phyloP scores from a whole-genome alignment of 1,139 yeast genomes.

The Hyphopichia wangnamkhiaoensis region DNA sequence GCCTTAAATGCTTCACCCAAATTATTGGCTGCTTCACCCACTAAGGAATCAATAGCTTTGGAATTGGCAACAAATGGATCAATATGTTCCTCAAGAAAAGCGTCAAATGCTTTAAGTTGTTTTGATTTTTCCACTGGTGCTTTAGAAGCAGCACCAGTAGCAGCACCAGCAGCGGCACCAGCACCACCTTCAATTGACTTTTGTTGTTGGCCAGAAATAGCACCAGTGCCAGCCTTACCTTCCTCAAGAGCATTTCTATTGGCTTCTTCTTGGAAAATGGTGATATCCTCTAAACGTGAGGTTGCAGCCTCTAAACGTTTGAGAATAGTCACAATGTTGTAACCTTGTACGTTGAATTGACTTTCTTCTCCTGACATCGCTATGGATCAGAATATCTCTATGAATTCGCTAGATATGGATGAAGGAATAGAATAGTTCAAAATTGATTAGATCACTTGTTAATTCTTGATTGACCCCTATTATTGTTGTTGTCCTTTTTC shows the following conservation, averaged over 20 bases:
- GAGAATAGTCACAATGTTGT: constrained; percentile 76
- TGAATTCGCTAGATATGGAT: not conserved
- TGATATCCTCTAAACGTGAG: constrained; percentile 85
- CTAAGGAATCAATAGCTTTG: constrained; percentile 58
- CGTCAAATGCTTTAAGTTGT: constrained; percentile 54
- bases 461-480: no score
- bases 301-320: constrained; percentile 92
- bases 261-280: constrained; percentile 70
- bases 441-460: no score
- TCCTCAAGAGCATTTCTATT: constrained; percentile 8
- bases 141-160: constrained; percentile 9
- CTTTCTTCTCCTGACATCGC: constrained; percentile 48
- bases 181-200: constrained; percentile 5
- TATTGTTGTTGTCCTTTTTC: not conserved
- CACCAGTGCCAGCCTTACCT: not conserved
- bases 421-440: no score
- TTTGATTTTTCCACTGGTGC: constrained; percentile 31
- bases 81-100: constrained; percentile 52
- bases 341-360: constrained; percentile 70
- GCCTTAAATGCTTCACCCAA: constrained; percentile 61
- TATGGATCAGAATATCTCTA: not conserved
- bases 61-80: constrained; percentile 64
- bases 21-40: constrained; percentile 58
- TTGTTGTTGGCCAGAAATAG: not conserved
- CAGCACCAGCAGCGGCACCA: constrained; percentile 10